Percentiles rank a stretch among this genome's conserved stretches.
Conservation (phyloP, 192 early-diverging fungal species). For the Backusella parvicylindrica region DNA sequence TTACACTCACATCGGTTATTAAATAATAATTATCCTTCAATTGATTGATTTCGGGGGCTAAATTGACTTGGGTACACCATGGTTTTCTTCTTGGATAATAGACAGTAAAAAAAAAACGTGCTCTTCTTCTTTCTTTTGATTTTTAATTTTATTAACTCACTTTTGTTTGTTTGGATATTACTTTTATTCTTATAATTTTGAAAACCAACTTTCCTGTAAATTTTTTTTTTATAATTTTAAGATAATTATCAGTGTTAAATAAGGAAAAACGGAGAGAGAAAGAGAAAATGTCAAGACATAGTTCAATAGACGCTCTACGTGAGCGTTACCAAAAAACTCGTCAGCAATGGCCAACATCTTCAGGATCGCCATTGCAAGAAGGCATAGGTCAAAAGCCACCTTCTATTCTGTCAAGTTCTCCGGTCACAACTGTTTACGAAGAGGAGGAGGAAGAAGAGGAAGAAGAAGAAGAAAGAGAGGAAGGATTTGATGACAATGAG, state of each 20-base stretch:
- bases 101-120: not conserved
- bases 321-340: constrained; percentile 10
- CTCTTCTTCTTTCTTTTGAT: not conserved
- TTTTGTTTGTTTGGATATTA: not conserved
- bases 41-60: not conserved
- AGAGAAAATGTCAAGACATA: constrained; percentile 10
- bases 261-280: not conserved
- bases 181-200: not conserved
- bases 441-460: constrained; percentile 18
- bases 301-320: constrained; percentile 9
- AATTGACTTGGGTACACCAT: not conserved
- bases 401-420: not conserved
- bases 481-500: not conserved
- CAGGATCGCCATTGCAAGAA: not conserved
- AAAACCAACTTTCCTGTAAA: not conserved
- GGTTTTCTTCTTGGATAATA: not conserved
- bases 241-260: not conserved
- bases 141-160: constrained; percentile 1
- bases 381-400: not conserved
- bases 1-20: not conserved
- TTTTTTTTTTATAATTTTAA: not conserved
- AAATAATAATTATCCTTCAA: not conserved
- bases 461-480: constrained; percentile 1
- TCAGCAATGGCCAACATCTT: constrained; percentile 12
- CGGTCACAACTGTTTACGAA: constrained; percentile 15